A percentile compares a stretch with the other conserved stretches of the same genome.
Evolutionary conservation across 2,329 filamentous ascomycete species (phyloP).

Genomic region (Didymella sp.): DNA sequence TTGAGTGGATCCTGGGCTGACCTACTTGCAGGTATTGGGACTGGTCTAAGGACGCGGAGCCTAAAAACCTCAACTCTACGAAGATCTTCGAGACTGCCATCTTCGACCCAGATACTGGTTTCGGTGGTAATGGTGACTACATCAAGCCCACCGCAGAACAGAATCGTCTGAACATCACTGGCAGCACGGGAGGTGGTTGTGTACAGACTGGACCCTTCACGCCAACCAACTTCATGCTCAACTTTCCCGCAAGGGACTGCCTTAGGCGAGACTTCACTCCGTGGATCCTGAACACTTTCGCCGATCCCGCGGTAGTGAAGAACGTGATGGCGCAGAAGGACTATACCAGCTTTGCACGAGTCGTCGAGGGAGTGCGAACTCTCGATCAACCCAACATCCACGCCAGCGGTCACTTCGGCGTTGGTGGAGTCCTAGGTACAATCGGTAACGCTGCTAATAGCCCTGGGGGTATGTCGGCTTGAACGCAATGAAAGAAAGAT

Average conservation of each 20-base stretch:
- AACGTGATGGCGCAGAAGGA: slow-evolving; percentile 32
- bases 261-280: slow-evolving; percentile 44
- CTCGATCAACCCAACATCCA: slow-evolving; percentile 37
- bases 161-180: slow-evolving; percentile 34
- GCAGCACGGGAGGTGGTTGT: slow-evolving; percentile 43
- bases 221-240: slow-evolving; percentile 29
- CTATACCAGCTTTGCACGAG: slow-evolving; percentile 39
- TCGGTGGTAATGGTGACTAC: slow-evolving; percentile 47
- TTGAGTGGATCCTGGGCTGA: background rate
- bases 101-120: slow-evolving; percentile 35
- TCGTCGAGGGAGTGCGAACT: slow-evolving; percentile 25
- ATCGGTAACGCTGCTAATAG: slow-evolving; percentile 46
- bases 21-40: slow-evolving; percentile 31
- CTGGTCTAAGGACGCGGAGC: slow-evolving; percentile 31
- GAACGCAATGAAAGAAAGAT: background rate
- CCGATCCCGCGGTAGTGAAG: slow-evolving; percentile 26
- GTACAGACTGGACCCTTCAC: slow-evolving; percentile 42
- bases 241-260: slow-evolving; percentile 34
- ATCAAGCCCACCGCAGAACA: slow-evolving; percentile 32
- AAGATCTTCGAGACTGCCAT: slow-evolving; percentile 23
- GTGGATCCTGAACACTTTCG: slow-evolving; percentile 32
- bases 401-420: slow-evolving; percentile 47
- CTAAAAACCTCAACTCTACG: slow-evolving; percentile 20
- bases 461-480: slow-evolving; percentile 29
- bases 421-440: slow-evolving; percentile 44